Percentiles rank a stretch among this genome's conserved stretches.
These are phyloP conservation scores for Mycocentrospora acerina DNA, from an alignment of 2,329 filamentous ascomycete genomes.

Conservation along the genomic window DNA sequence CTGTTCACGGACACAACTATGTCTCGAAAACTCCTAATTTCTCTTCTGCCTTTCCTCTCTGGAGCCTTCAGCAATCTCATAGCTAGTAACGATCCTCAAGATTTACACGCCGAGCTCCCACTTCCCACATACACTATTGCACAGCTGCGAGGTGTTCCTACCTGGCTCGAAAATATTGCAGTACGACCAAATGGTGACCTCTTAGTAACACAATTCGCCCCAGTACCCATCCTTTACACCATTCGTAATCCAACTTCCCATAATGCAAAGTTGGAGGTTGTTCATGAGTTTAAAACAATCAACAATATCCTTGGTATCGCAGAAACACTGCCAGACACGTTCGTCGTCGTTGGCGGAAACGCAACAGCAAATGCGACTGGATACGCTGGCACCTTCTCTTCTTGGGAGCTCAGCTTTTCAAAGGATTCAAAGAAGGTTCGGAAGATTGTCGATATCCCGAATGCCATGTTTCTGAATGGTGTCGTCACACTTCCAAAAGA, in stretches of 20 bases:
- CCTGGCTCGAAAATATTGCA: conserved; percentile 12
- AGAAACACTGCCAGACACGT: conserved; percentile 9
- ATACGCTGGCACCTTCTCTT: conserved; percentile 8
- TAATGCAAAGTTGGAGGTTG: conserved; percentile 4
- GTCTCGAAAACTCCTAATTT: too few species aligned
- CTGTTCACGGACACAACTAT: too few species aligned
- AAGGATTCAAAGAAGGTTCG: background rate
- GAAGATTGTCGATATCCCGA: conserved; percentile 9
- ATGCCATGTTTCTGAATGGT: conserved; percentile 9
- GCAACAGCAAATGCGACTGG: conserved; percentile 7
- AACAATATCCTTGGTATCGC: conserved; percentile 10
- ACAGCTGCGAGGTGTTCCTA: conserved; percentile 3
- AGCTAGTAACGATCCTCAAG: too few species aligned
- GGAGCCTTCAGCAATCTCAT: too few species aligned
- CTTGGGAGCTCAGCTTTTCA: conserved; percentile 6
- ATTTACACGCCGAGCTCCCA: too few species aligned
- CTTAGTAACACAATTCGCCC: conserved; percentile 7
- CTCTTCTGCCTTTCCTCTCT: too few species aligned
- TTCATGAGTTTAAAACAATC: conserved; percentile 4
- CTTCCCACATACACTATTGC: conserved; percentile 5
- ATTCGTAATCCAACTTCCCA: conserved; percentile 1
- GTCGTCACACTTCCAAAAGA: conserved; percentile 1
- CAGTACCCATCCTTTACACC: conserved; percentile 4
- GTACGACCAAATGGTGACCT: conserved; percentile 10
- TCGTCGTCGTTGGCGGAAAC: conserved; percentile 10